A percentile compares a stretch with the other conserved stretches of the same genome.
phyloP scores from a whole-genome alignment of 2,329 filamentous ascomycete genomes.

The Talaromyces sp. region DNA sequence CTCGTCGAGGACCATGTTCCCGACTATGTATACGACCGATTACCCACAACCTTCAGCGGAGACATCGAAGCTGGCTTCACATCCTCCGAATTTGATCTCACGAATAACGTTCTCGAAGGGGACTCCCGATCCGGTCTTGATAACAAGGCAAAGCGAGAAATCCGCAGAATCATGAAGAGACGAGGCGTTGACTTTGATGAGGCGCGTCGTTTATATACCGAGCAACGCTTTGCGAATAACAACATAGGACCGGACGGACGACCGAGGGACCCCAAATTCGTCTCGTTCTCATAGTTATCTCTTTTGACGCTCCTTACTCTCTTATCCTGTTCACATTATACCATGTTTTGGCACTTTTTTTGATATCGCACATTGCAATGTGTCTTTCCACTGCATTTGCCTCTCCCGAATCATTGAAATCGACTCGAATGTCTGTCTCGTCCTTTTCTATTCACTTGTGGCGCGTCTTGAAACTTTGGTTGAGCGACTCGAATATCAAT shows the following conservation, averaged over 20 bases:
- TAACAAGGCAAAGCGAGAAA: slow-evolving; percentile 71
- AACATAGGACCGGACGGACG: slow-evolving; percentile 84
- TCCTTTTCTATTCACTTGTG: slow-evolving; percentile 8
- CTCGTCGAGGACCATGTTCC: slow-evolving; percentile 65
- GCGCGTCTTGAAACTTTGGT: neutral
- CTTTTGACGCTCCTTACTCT: slow-evolving; percentile 7
- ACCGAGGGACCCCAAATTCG: slow-evolving; percentile 90
- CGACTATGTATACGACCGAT: slow-evolving; percentile 68
- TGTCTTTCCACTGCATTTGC: neutral
- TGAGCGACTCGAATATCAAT: slow-evolving; percentile 14
- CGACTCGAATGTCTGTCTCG: neutral
- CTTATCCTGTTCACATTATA: neutral
- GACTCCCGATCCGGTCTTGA: slow-evolving; percentile 80
- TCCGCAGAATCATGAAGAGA: slow-evolving; percentile 87
- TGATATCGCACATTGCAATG: neutral
- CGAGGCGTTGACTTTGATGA: slow-evolving; percentile 82
- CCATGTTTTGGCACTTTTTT: slow-evolving; percentile 6
- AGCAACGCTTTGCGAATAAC: slow-evolving; percentile 79
- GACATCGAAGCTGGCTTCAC: slow-evolving; percentile 87
- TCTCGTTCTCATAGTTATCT: slow-evolving; percentile 69
- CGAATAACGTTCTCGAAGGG: slow-evolving; percentile 71
- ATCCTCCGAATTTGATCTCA: slow-evolving; percentile 77
- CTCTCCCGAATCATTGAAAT: neutral
- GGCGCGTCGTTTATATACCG: slow-evolving; percentile 78
- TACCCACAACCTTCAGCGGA: slow-evolving; percentile 71